Conservation (phyloP, 2,329 filamentous ascomycete species). For the Fusarium sp. region DNA sequence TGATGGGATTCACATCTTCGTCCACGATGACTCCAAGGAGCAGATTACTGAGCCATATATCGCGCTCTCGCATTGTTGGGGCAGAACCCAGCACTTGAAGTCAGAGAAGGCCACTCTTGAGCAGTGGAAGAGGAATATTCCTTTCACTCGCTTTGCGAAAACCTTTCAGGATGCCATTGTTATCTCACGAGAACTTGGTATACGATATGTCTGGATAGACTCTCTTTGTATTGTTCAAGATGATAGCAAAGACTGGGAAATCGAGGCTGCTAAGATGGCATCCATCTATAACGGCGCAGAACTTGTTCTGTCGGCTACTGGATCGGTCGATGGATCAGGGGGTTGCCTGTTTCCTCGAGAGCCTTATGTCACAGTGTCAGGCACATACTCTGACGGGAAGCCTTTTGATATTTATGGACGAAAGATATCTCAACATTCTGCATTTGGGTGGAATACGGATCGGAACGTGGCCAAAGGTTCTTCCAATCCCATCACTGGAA, state of each 20-base stretch:
- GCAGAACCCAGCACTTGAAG: constrained; percentile 19
- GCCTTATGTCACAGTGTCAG: constrained; percentile 18
- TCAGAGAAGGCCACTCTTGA: constrained; percentile 22
- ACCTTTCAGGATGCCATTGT: constrained; percentile 38
- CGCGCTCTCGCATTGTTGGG: constrained; percentile 43
- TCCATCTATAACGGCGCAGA: constrained; percentile 43
- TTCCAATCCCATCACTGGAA: constrained; percentile 9
- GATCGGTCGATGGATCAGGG: constrained; percentile 25
- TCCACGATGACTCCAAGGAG: constrained; percentile 17
- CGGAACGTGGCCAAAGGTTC: constrained; percentile 13
- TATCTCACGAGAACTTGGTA: constrained; percentile 33
- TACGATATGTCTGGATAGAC: constrained; percentile 45
- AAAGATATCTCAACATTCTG: constrained; percentile 4
- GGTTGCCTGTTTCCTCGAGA: constrained; percentile 39
- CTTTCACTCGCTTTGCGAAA: constrained; percentile 18
- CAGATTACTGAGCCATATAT: constrained; percentile 28
- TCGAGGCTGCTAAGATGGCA: constrained; percentile 44
- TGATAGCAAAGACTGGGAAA: constrained; percentile 42
- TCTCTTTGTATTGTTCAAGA: constrained; percentile 46
- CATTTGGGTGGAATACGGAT: constrained; percentile 29
- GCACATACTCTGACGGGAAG: constrained; percentile 13
- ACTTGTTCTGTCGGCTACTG: constrained; percentile 41
- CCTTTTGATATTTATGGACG: constrained; percentile 36
- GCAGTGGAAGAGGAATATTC: constrained; percentile 35
- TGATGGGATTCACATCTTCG: constrained; percentile 29